Evolutionary conservation across 2,329 filamentous ascomycete genomes (phyloP).

Genomic region (Cordyceps pruinosa): DNA sequence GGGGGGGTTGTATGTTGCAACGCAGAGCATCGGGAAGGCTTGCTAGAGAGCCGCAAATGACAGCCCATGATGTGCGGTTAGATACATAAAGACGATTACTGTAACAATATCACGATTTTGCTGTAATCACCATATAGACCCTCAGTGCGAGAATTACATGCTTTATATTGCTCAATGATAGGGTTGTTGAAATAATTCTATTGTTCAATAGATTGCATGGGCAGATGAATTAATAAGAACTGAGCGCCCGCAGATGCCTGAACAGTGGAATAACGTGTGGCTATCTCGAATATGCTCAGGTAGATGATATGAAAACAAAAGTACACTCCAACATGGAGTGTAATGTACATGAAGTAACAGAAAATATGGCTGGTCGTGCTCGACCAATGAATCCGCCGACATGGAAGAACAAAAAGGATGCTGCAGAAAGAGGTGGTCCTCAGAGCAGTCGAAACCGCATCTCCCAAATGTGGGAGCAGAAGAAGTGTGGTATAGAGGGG

Average conservation of each 20-base stretch:
- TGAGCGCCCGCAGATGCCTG: background rate
- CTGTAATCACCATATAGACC: background rate
- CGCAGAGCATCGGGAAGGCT: background rate
- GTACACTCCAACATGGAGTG: background rate
- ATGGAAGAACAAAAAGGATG: background rate
- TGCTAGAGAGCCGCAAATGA: background rate
- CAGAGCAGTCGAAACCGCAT: background rate
- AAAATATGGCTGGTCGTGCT: background rate
- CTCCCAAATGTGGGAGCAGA: background rate
- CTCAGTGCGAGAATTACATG: background rate
- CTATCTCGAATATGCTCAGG: background rate
- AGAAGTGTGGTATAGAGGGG: conserved; percentile 4
- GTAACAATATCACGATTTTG: conserved; percentile 12
- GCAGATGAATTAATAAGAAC: background rate
- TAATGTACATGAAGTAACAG: conserved; percentile 3
- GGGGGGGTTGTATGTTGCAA: background rate
- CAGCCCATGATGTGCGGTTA: background rate
- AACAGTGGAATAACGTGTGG: background rate
- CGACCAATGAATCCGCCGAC: background rate
- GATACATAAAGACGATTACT: background rate
- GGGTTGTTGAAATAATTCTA: background rate
- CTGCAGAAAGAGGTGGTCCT: background rate
- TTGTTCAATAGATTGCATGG: conserved; percentile 1
- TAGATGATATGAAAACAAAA: background rate
- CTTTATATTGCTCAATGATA: background rate